phyloP scores from a whole-genome alignment of 2,329 filamentous ascomycete genomes.

The Verticillium dahliae region DNA sequence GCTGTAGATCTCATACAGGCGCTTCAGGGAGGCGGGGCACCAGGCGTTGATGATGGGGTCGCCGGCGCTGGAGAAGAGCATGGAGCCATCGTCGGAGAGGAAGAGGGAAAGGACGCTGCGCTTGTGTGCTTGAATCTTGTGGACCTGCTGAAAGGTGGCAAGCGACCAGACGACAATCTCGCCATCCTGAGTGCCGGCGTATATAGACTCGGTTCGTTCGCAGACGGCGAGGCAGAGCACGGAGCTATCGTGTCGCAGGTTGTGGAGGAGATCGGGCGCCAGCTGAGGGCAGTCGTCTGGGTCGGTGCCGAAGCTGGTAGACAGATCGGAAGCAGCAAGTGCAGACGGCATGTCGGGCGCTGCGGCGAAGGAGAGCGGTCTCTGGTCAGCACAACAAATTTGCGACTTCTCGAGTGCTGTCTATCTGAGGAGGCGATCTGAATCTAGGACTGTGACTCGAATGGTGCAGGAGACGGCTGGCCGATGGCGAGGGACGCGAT shows the following conservation, averaged over 20 bases:
- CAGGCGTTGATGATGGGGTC: slow-evolving; percentile 94
- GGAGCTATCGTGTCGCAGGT: slow-evolving; percentile 68
- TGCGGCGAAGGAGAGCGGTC: not conserved
- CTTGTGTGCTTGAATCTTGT: slow-evolving; percentile 79
- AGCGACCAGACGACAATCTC: slow-evolving; percentile 91
- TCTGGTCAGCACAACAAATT: slow-evolving; percentile 1
- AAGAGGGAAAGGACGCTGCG: slow-evolving; percentile 84
- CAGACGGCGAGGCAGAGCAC: slow-evolving; percentile 80
- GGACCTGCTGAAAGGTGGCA: slow-evolving; percentile 74
- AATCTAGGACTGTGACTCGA: not conserved
- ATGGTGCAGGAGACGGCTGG: not conserved
- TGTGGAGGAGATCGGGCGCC: slow-evolving; percentile 63
- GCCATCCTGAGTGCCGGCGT: slow-evolving; percentile 86
- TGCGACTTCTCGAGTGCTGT: not conserved
- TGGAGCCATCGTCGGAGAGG: slow-evolving; percentile 64
- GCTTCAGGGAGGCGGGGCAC: slow-evolving; percentile 69
- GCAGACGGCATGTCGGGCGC: slow-evolving; percentile 12
- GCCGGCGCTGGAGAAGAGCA: slow-evolving; percentile 88
- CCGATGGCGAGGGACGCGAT: slow-evolving; percentile 1
- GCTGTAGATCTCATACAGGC: slow-evolving; percentile 85
- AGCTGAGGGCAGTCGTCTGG: slow-evolving; percentile 17
- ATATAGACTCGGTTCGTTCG: slow-evolving; percentile 70
- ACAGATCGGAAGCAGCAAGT: slow-evolving; percentile 9
- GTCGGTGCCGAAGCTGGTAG: slow-evolving; percentile 10
- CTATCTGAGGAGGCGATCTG: not conserved